Evolutionary conservation across 2,329 filamentous ascomycete genomes (phyloP).

Genomic region (Fusarium sp.): DNA sequence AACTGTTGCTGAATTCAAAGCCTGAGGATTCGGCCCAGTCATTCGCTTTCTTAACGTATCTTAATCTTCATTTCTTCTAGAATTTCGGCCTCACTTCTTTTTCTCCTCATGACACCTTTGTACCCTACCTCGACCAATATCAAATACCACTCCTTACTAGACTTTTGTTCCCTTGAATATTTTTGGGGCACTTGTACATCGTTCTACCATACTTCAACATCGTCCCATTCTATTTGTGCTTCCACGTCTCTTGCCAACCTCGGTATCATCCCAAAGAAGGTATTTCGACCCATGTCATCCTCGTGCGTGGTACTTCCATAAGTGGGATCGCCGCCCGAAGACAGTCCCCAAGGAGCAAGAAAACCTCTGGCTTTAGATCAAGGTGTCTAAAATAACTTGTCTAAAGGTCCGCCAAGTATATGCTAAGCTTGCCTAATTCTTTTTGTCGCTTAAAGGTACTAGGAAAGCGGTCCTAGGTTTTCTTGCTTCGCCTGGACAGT

Average conservation of each 20-base stretch:
- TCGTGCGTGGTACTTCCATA: conserved; percentile 35
- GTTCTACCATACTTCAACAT: conserved; percentile 13
- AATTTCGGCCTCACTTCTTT: background rate
- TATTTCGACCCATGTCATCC: conserved; percentile 24
- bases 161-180: conserved; percentile 13
- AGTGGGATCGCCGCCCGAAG: conserved; percentile 42
- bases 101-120: conserved; percentile 8
- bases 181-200: conserved; percentile 7
- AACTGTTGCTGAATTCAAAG: background rate
- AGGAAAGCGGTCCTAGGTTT: background rate
- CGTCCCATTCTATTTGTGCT: conserved; percentile 21
- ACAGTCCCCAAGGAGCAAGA: conserved; percentile 24
- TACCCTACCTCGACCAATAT: conserved; percentile 15
- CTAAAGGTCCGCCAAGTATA: background rate
- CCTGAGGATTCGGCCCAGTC: background rate
- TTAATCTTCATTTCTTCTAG: background rate
- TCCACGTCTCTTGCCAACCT: conserved; percentile 5
- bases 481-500: background rate
- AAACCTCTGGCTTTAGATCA: background rate
- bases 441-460: background rate
- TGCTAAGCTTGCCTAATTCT: background rate
- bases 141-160: conserved; percentile 6
- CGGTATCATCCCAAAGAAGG: conserved; percentile 5
- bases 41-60: background rate
- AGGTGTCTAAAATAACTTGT: background rate